These are phyloP conservation scores for Kalanchoe fedtschenkoi DNA, from an alignment of 164 flowering plant genomes.

Conservation along the genomic window DNA sequence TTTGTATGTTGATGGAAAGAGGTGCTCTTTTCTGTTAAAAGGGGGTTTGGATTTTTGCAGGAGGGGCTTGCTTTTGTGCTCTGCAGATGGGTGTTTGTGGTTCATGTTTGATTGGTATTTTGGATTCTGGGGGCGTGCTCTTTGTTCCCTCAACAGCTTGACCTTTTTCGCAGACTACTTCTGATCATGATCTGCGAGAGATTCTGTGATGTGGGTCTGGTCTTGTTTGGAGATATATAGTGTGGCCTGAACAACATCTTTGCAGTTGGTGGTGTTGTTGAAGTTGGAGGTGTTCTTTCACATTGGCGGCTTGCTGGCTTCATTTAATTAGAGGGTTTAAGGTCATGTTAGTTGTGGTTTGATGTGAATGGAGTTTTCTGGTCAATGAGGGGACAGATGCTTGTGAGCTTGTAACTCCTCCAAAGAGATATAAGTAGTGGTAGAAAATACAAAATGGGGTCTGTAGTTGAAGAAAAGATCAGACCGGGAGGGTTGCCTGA, in stretches of 20 bases:
- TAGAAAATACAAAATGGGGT: conserved; percentile 25
- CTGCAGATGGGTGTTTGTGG: conserved; percentile 34
- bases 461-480: conserved; percentile 44
- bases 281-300: conserved; percentile 2
- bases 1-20: conserved; percentile 12
- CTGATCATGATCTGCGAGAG: conserved; percentile 4
- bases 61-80: conserved; percentile 20
- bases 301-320: background rate
- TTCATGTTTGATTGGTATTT: conserved; percentile 34
- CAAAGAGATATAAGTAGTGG: conserved; percentile 3
- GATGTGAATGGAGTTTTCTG: conserved; percentile 14
- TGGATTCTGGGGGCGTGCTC: conserved; percentile 29
- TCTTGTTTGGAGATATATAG: background rate
- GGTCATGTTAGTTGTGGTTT: background rate
- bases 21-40: conserved; percentile 21
- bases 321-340: background rate
- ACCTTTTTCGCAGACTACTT: conserved; percentile 12
- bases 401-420: conserved; percentile 1
- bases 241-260: background rate
- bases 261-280: background rate
- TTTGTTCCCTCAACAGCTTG: conserved; percentile 20
- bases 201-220: conserved; percentile 9
- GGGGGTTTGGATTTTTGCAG: conserved; percentile 3
- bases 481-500: conserved; percentile 28
- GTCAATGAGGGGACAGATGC: conserved; percentile 1